Conservation (phyloP, 140 eudicot genomes). For the Bidens hawaiensis region DNA sequence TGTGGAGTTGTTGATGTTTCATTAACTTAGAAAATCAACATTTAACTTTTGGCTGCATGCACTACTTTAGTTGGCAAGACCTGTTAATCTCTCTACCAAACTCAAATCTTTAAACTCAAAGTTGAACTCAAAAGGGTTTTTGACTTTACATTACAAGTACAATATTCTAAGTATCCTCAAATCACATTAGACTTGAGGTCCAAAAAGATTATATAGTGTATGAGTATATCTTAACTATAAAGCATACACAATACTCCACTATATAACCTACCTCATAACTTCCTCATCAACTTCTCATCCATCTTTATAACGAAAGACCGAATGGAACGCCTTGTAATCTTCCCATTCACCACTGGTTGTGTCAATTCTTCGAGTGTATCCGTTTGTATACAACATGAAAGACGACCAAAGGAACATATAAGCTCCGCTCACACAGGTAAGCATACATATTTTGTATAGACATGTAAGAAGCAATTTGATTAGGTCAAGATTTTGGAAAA, state of each 20-base stretch:
- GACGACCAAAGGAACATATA: slow-evolving; percentile 30
- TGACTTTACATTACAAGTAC: slow-evolving; percentile 33
- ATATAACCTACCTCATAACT: slow-evolving; percentile 11
- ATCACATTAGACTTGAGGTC: slow-evolving; percentile 2
- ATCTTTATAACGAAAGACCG: slow-evolving; percentile 43
- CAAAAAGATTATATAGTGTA: background rate
- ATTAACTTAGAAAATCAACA: slow-evolving; percentile 38
- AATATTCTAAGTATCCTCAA: slow-evolving; percentile 9
- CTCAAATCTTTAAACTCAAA: slow-evolving; percentile 22
- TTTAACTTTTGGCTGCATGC: slow-evolving; percentile 41
- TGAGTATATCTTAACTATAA: slow-evolving; percentile 21
- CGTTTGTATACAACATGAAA: slow-evolving; percentile 30
- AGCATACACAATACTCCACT: slow-evolving; percentile 21
- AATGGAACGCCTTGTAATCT: slow-evolving; percentile 53
- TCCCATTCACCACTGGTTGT: slow-evolving; percentile 58
- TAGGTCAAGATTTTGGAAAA: no score
- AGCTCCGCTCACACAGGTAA: slow-evolving; percentile 29
- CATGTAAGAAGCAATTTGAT: background rate
- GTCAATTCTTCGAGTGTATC: slow-evolving; percentile 56
- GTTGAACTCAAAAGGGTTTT: slow-evolving; percentile 27
- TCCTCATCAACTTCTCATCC: slow-evolving; percentile 24
- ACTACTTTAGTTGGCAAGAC: slow-evolving; percentile 35
- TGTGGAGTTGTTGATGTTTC: slow-evolving; percentile 34
- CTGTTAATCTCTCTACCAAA: slow-evolving; percentile 37
- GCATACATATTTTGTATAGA: background rate